These are phyloP conservation scores for Periglandula ipomoeae DNA, from an alignment of 2,329 filamentous ascomycete genomes.

Conservation along the genomic window DNA sequence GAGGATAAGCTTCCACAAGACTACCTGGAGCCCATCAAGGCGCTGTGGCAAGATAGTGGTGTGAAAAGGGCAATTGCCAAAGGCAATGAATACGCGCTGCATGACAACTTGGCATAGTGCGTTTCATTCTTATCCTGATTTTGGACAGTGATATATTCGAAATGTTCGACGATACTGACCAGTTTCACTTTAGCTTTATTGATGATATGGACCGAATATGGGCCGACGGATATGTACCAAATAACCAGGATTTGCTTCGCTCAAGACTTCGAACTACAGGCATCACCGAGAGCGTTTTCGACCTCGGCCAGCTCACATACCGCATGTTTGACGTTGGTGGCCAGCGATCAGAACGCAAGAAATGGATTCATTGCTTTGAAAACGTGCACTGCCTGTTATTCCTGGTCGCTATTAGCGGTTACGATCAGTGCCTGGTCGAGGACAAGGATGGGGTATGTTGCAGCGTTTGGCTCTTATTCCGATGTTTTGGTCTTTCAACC, in stretches of 20 bases:
- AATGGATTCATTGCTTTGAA: slow-evolving; percentile 98
- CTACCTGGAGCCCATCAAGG: slow-evolving; percentile 72
- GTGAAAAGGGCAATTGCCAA: slow-evolving; percentile 83
- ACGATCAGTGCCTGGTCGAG: slow-evolving; percentile 92
- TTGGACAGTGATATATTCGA: neutral
- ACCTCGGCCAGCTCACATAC: slow-evolving; percentile 89
- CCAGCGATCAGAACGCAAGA: slow-evolving; percentile 92
- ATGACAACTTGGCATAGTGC: slow-evolving; percentile 92
- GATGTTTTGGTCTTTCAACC: too few relatives aligned
- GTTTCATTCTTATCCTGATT: slow-evolving; percentile 23
- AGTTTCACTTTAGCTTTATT: slow-evolving; percentile 58
- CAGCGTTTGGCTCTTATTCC: too few relatives aligned
- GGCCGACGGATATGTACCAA: slow-evolving; percentile 70
- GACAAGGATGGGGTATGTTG: slow-evolving; percentile 82
- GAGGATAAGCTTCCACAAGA: slow-evolving; percentile 72
- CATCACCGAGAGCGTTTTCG: slow-evolving; percentile 95
- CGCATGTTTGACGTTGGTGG: slow-evolving; percentile 97
- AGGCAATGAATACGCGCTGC: slow-evolving; percentile 92
- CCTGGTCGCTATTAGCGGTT: slow-evolving; percentile 89
- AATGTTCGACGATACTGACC: slow-evolving; percentile 1
- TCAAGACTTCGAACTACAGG: slow-evolving; percentile 97
- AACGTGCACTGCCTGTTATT: slow-evolving; percentile 89
- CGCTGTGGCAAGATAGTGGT: slow-evolving; percentile 73
- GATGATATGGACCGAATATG: slow-evolving; percentile 68
- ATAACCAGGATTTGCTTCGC: slow-evolving; percentile 87